Percentiles rank a stretch among this genome's conserved stretches.
phyloP scores from a whole-genome alignment of 768 basidiomycete species.

The Gloeopeniophorella convolvens region DNA sequence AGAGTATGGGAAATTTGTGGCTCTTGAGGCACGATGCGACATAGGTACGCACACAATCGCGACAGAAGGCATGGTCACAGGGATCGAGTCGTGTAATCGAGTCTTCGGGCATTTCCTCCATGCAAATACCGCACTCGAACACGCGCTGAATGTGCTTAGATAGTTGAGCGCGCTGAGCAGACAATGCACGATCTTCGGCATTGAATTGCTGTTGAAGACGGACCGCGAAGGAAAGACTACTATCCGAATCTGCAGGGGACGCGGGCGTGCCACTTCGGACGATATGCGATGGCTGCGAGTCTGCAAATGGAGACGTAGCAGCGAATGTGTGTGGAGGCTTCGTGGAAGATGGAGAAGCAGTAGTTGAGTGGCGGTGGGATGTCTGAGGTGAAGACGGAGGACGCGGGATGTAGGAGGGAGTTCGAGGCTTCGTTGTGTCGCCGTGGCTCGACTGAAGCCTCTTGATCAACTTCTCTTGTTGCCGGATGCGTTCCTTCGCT shows the following conservation, averaged over 20 bases:
- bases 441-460: background rate
- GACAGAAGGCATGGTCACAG: slow-evolving; percentile 51
- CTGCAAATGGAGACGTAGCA: background rate
- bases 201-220: slow-evolving; percentile 35
- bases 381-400: background rate
- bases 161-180: slow-evolving; percentile 31
- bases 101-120: slow-evolving; percentile 42
- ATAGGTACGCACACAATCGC: slow-evolving; percentile 41
- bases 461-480: slow-evolving; percentile 2
- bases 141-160: slow-evolving; percentile 24
- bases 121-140: slow-evolving; percentile 52
- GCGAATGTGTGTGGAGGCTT: too few relatives aligned
- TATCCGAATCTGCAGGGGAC: slow-evolving; percentile 16
- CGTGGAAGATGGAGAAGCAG: too few relatives aligned
- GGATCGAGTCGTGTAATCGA: slow-evolving; percentile 34
- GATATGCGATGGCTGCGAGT: background rate
- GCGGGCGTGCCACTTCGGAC: background rate
- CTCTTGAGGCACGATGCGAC: slow-evolving; percentile 42
- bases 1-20: slow-evolving; percentile 51
- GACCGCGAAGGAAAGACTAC: slow-evolving; percentile 23
- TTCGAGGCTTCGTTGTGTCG: background rate
- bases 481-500: slow-evolving; percentile 1
- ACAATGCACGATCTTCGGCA: slow-evolving; percentile 34
- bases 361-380: too few relatives aligned
- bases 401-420: too few relatives aligned